phyloP scores from a whole-genome alignment of 2,329 filamentous ascomycete genomes.

The Pseudogymnoascus sp. region DNA sequence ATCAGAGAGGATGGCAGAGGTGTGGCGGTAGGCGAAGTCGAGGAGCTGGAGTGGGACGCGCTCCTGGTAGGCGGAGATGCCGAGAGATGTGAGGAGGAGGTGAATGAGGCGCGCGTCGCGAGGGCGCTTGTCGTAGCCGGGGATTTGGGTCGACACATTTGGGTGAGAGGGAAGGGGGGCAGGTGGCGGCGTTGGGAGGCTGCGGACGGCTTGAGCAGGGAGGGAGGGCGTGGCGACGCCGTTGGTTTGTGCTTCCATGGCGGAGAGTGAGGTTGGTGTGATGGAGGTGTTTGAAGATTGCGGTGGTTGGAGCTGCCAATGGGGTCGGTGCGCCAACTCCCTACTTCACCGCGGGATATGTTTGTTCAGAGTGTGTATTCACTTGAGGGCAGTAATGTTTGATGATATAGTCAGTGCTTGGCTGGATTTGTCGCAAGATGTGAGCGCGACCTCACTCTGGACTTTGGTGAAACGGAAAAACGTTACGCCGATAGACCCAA shows the following conservation, averaged over 20 bases:
- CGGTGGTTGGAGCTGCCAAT: neutral
- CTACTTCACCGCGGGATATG: neutral
- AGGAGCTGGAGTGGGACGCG: slow-evolving; percentile 75
- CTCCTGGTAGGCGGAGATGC: slow-evolving; percentile 71
- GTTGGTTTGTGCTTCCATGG: slow-evolving; percentile 43
- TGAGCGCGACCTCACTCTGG: neutral
- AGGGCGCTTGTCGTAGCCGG: slow-evolving; percentile 44
- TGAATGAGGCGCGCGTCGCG: slow-evolving; percentile 75
- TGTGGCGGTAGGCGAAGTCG: slow-evolving; percentile 81
- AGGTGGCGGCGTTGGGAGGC: slow-evolving; percentile 16
- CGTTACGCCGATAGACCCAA: neutral
- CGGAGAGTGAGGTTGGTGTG: neutral
- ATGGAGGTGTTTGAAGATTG: neutral
- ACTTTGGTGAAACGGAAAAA: neutral
- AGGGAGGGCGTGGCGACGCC: slow-evolving; percentile 33
- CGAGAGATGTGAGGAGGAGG: slow-evolving; percentile 69
- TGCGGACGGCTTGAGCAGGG: slow-evolving; percentile 17
- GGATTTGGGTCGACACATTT: slow-evolving; percentile 26
- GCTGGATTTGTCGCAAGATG: neutral
- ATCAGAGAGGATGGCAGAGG: slow-evolving; percentile 61
- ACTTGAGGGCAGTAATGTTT: neutral
- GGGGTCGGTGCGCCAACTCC: neutral
- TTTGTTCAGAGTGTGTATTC: neutral
- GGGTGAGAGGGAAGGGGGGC: slow-evolving; percentile 23
- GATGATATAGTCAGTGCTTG: neutral